A percentile compares a stretch with the other conserved stretches of the same genome.
Evolutionary conservation across 352 stramenopile species (phyloP).

Genomic region (Chrysophaeum taylorii): DNA sequence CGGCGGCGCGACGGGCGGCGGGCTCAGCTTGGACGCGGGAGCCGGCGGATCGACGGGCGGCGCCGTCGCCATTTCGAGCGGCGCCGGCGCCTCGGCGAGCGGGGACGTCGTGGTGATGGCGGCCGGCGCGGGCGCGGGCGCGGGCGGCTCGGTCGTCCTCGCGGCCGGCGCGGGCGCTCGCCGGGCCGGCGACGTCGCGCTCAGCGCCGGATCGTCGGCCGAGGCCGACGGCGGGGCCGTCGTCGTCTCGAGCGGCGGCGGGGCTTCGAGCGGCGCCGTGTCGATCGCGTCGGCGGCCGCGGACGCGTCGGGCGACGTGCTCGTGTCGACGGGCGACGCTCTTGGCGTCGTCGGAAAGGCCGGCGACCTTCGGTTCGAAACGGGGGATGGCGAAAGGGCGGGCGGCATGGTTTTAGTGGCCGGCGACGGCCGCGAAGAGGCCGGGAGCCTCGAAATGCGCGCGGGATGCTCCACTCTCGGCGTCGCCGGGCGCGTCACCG

Average conservation of each 20-base stretch:
- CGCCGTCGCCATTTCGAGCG: constrained; percentile 28
- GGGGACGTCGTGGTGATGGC: constrained; percentile 31
- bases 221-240: constrained; percentile 35
- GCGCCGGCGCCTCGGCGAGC: constrained; percentile 23
- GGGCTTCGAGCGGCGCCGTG: constrained; percentile 20
- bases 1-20: constrained; percentile 30
- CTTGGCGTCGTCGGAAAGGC: too few relatives aligned
- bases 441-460: too few relatives aligned
- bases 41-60: constrained; percentile 26
- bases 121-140: constrained; percentile 25
- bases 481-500: too few relatives aligned
- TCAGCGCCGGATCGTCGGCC: constrained; percentile 24
- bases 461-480: too few relatives aligned
- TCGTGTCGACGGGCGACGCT: constrained; percentile 27
- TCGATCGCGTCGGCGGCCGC: not conserved
- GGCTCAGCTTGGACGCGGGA: constrained; percentile 28
- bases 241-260: constrained; percentile 24
- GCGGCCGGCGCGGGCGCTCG: too few relatives aligned
- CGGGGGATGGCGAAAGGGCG: too few relatives aligned
- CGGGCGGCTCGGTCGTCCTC: too few relatives aligned
- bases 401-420: too few relatives aligned
- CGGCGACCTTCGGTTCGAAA: too few relatives aligned
- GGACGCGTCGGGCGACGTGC: not conserved
- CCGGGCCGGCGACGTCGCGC: too few relatives aligned
- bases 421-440: too few relatives aligned